These are phyloP conservation scores for Sutorius australiensis DNA, from an alignment of 768 basidiomycete genomes.

Conservation along the genomic window DNA sequence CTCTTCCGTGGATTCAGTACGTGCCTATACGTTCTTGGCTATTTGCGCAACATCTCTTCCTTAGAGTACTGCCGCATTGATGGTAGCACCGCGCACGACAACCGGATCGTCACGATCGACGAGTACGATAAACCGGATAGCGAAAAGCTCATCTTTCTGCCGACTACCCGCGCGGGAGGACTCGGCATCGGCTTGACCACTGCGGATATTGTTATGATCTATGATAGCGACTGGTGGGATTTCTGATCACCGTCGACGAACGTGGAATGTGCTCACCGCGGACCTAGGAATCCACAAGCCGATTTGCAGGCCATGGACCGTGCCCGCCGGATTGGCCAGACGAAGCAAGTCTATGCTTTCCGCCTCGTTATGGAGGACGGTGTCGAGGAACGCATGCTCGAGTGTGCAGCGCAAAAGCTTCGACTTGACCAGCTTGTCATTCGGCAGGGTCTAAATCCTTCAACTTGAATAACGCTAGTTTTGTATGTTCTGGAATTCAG, in stretches of 20 bases:
- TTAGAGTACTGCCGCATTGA: conserved; percentile 96
- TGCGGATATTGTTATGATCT: conserved; percentile 92
- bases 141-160: conserved; percentile 94
- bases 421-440: conserved; percentile 95
- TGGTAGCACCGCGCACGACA: conserved; percentile 92
- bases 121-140: conserved; percentile 94
- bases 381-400: conserved; percentile 88
- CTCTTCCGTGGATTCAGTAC: conserved; percentile 84
- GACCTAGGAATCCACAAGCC: conserved; percentile 89
- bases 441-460: conserved; percentile 62
- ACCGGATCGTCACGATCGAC: conserved; percentile 93
- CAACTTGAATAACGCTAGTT: not conserved
- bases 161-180: conserved; percentile 95
- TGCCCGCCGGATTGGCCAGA: conserved; percentile 95
- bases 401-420: too few relatives aligned
- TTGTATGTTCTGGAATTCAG: conserved; percentile 35
- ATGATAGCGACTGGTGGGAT: conserved; percentile 90
- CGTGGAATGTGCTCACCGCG: conserved; percentile 1
- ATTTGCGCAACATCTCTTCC: not conserved
- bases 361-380: conserved; percentile 84
- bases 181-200: conserved; percentile 94
- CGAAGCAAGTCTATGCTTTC: conserved; percentile 84
- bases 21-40: conserved; percentile 26
- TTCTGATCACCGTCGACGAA: not conserved
- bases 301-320: conserved; percentile 99